Evolutionary conservation across 345 rosid genomes (phyloP).

Genomic region (Physaria fendleri): DNA sequence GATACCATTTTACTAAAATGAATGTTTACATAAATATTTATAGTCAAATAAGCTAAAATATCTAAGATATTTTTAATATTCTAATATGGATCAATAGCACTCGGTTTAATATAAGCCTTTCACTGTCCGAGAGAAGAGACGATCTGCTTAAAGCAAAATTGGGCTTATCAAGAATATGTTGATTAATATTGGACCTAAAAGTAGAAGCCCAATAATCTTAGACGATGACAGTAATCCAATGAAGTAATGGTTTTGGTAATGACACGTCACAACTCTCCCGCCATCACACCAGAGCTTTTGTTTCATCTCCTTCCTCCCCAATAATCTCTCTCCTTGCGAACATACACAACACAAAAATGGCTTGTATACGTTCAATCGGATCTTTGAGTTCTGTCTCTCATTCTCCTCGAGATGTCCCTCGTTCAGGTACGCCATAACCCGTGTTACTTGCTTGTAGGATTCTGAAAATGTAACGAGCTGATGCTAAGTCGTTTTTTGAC

Average conservation of each 20-base stretch:
- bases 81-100: too few relatives aligned
- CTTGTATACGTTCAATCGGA: constrained; percentile 21
- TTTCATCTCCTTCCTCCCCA: constrained; percentile 20
- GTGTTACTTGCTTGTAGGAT: too few relatives aligned
- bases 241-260: constrained; percentile 29
- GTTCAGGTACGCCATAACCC: constrained; percentile 23
- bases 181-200: background rate
- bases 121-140: too few relatives aligned
- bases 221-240: constrained; percentile 19
- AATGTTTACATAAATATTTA: too few relatives aligned
- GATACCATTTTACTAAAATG: too few relatives aligned
- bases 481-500: too few relatives aligned
- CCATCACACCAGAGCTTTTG: constrained; percentile 28
- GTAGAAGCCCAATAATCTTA: constrained; percentile 11
- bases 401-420: constrained; percentile 13
- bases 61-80: too few relatives aligned
- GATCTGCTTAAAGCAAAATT: too few relatives aligned
- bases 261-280: constrained; percentile 35
- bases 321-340: background rate
- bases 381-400: constrained; percentile 6
- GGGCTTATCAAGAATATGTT: too few relatives aligned
- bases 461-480: too few relatives aligned
- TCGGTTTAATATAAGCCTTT: too few relatives aligned
- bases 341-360: constrained; percentile 14
- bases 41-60: too few relatives aligned